Percentiles rank a stretch among this genome's conserved stretches.
These are phyloP conservation scores for Fusarium sp. DNA, from an alignment of 2,329 filamentous ascomycete species.

Conservation along the genomic window DNA sequence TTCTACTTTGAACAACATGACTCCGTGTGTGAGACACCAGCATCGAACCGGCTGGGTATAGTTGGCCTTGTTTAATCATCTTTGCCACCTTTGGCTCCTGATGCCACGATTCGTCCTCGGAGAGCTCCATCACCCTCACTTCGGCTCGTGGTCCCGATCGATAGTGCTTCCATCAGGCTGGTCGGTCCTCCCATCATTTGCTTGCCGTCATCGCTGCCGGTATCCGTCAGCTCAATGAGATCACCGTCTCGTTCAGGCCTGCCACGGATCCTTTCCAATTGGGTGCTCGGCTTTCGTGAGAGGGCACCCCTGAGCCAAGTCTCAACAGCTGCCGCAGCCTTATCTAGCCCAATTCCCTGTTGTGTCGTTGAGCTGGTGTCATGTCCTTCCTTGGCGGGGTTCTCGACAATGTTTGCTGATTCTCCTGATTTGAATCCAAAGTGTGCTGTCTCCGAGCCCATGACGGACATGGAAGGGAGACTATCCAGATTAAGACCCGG, in stretches of 20 bases:
- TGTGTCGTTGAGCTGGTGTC: constrained; percentile 56
- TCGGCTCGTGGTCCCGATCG: constrained; percentile 51
- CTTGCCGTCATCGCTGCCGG: constrained; percentile 66
- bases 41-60: not conserved
- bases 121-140: constrained; percentile 53
- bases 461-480: constrained; percentile 74
- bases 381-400: constrained; percentile 61
- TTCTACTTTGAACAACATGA: constrained; percentile 2
- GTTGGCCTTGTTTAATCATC: constrained; percentile 21
- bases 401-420: constrained; percentile 61
- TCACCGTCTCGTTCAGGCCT: constrained; percentile 63
- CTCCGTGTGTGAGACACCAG: not conserved
- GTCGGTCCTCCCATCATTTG: constrained; percentile 37
- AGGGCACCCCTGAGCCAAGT: constrained; percentile 90
- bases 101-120: constrained; percentile 52
- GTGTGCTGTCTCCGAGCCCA: constrained; percentile 70
- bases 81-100: constrained; percentile 51
- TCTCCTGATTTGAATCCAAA: constrained; percentile 62
- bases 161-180: constrained; percentile 48
- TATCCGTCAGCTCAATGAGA: constrained; percentile 78
- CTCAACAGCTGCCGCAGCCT: constrained; percentile 88
- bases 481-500: constrained; percentile 80
- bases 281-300: constrained; percentile 68
- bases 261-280: constrained; percentile 55
- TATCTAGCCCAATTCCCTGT: constrained; percentile 74